Conservation (phyloP, 495 filamentous ascomycete species). For the Xylaria nigripes region DNA sequence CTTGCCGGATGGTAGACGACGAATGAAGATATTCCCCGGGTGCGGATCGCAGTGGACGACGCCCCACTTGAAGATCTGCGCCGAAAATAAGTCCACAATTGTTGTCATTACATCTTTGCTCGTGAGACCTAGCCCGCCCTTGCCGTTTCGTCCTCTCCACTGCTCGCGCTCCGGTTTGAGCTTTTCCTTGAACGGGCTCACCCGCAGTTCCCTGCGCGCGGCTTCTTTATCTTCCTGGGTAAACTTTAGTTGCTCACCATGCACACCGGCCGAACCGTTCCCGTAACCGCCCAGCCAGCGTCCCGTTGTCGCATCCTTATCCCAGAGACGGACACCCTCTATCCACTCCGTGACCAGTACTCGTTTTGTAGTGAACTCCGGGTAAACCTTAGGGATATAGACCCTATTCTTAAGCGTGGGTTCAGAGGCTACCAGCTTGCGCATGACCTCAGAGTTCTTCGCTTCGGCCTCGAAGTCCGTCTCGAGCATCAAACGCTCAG, state of each 20-base stretch:
- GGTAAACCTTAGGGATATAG: slow-evolving; percentile 79
- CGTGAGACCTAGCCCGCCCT: slow-evolving; percentile 73
- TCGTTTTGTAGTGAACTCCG: slow-evolving; percentile 70
- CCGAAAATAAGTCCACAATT: slow-evolving; percentile 90
- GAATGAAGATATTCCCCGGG: slow-evolving; percentile 93
- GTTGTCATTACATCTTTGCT: slow-evolving; percentile 86
- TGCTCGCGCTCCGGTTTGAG: slow-evolving; percentile 71
- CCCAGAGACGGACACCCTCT: slow-evolving; percentile 85
- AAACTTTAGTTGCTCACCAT: slow-evolving; percentile 54
- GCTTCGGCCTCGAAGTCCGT: slow-evolving; percentile 94
- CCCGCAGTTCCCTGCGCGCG: slow-evolving; percentile 33
- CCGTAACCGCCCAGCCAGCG: slow-evolving; percentile 71
- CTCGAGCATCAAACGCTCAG: slow-evolving; percentile 77
- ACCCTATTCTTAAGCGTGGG: slow-evolving; percentile 67
- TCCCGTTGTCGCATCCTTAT: slow-evolving; percentile 65
- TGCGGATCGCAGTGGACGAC: slow-evolving; percentile 93
- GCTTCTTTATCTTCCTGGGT: slow-evolving; percentile 34
- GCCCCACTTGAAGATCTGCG: slow-evolving; percentile 95
- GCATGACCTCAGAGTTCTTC: slow-evolving; percentile 77
- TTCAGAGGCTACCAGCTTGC: slow-evolving; percentile 64
- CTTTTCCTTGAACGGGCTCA: slow-evolving; percentile 39
- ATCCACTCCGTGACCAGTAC: slow-evolving; percentile 98
- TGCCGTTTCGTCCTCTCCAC: slow-evolving; percentile 63
- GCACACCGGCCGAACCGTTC: slow-evolving; percentile 66
- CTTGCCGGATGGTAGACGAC: slow-evolving; percentile 69